Conservation (phyloP, 2,329 filamentous ascomycete genomes). For the Epicoccum nigrum region DNA sequence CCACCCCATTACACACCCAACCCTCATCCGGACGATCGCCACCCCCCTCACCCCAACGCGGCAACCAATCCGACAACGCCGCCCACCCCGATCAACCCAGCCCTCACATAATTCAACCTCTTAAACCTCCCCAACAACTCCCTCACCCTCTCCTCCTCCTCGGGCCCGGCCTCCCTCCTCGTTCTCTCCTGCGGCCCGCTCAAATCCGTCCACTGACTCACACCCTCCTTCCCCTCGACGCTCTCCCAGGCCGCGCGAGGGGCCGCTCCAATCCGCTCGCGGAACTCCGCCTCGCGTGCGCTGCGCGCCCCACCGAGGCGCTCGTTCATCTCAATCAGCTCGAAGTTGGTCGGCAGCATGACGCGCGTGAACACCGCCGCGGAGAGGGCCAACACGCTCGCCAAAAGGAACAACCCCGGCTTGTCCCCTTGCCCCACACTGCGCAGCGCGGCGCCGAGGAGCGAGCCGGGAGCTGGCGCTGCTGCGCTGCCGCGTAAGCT, state of each 20-base stretch:
- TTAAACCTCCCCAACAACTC: conserved; percentile 30
- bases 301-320: conserved; percentile 25
- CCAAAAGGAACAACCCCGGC: conserved; percentile 19
- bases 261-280: neutral
- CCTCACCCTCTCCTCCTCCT: conserved; percentile 27
- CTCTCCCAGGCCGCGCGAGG: conserved; percentile 27
- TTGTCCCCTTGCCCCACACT: no score
- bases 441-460: neutral
- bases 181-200: conserved; percentile 32
- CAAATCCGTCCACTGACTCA: conserved; percentile 37
- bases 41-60: conserved; percentile 10
- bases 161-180: conserved; percentile 11
- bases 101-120: conserved; percentile 31
- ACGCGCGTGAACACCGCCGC: conserved; percentile 29
- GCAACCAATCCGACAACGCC: conserved; percentile 34
- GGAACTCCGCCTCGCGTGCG: conserved; percentile 7
- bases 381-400: conserved; percentile 25
- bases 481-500: conserved; percentile 1
- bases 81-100: conserved; percentile 30
- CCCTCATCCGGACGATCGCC: no score
- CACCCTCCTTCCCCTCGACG: conserved; percentile 27
- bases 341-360: conserved; percentile 33
- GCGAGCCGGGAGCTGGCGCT: neutral
- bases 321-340: conserved; percentile 34
- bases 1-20: no score